These are phyloP conservation scores for Rhizopogon rudus DNA, from an alignment of 768 basidiomycete genomes.

Conservation along the genomic window DNA sequence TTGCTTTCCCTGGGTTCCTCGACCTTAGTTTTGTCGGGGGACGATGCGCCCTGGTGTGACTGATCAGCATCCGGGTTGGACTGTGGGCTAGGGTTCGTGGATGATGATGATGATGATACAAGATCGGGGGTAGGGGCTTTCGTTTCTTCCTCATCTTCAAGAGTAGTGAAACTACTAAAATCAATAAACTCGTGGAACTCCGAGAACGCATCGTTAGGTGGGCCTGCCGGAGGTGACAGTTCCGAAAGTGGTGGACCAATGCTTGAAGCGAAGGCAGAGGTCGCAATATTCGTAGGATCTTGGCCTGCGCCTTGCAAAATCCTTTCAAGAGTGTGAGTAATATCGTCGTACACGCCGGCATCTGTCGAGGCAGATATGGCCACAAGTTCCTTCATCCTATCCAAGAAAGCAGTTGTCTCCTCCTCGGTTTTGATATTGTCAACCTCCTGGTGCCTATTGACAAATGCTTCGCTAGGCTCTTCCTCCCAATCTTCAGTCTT, in stretches of 20 bases:
- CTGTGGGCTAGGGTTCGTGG: conserved; percentile 74
- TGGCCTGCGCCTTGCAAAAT: conserved; percentile 55
- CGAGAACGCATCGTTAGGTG: conserved; percentile 33
- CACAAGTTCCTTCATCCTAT: conserved; percentile 59
- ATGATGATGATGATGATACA: conserved; percentile 47
- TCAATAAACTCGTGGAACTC: conserved; percentile 65
- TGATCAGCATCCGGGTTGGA: conserved; percentile 62
- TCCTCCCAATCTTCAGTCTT: conserved; percentile 68
- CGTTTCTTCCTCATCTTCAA: conserved; percentile 54
- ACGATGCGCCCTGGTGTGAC: conserved; percentile 34
- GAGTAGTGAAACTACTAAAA: conserved; percentile 54
- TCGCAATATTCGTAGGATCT: conserved; percentile 31
- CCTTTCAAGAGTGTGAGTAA: conserved; percentile 58
- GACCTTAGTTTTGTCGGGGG: conserved; percentile 46
- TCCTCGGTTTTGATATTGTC: conserved; percentile 59
- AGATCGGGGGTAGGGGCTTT: conserved; percentile 77
- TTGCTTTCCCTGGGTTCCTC: conserved; percentile 38
- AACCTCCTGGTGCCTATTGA: conserved; percentile 33
- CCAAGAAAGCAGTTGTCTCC: conserved; percentile 57
- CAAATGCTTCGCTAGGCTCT: conserved; percentile 45
- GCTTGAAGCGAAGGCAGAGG: conserved; percentile 23
- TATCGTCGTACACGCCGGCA: conserved; percentile 37
- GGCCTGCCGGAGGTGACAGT: conserved; percentile 30
- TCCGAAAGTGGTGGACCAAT: conserved; percentile 26
- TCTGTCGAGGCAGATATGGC: conserved; percentile 39